These are phyloP conservation scores for Endoconidiophora laricicola DNA, from an alignment of 2,329 filamentous ascomycete genomes.

Conservation along the genomic window DNA sequence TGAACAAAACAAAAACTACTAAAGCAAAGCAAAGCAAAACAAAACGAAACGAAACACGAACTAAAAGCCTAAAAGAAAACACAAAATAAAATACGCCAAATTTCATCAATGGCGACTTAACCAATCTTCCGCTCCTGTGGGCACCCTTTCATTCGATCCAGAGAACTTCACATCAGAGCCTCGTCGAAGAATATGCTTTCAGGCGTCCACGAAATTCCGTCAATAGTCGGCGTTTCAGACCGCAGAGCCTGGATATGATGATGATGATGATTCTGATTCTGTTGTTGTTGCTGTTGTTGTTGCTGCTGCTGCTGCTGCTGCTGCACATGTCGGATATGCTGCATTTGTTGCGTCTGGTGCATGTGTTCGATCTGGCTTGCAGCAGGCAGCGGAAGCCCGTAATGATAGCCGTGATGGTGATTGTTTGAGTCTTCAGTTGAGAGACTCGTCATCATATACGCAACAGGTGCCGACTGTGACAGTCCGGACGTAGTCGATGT, in stretches of 20 bases:
- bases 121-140: neutral
- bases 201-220: neutral
- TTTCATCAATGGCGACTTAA: neutral
- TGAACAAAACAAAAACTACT: too few relatives aligned
- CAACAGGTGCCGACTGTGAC: neutral
- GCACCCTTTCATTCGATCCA: too few relatives aligned
- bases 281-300: neutral
- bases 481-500: too few relatives aligned
- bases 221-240: neutral
- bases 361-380: constrained; percentile 5
- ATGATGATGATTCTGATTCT: neutral
- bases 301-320: neutral
- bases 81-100: neutral
- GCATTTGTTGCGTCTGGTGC: constrained; percentile 5
- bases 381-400: neutral
- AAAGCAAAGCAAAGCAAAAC: neutral
- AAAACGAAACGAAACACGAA: neutral
- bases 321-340: neutral
- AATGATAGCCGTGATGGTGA: too few relatives aligned
- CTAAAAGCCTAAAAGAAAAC: neutral
- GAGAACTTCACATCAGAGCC: neutral
- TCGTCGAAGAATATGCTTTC: constrained; percentile 1
- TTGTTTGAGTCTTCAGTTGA: too few relatives aligned
- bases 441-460: neutral
- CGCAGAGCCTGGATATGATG: neutral